A percentile compares a stretch with the other conserved stretches of the same genome.
Conservation (phyloP, 164 flowering plant species). For the Platanus orientalis region DNA sequence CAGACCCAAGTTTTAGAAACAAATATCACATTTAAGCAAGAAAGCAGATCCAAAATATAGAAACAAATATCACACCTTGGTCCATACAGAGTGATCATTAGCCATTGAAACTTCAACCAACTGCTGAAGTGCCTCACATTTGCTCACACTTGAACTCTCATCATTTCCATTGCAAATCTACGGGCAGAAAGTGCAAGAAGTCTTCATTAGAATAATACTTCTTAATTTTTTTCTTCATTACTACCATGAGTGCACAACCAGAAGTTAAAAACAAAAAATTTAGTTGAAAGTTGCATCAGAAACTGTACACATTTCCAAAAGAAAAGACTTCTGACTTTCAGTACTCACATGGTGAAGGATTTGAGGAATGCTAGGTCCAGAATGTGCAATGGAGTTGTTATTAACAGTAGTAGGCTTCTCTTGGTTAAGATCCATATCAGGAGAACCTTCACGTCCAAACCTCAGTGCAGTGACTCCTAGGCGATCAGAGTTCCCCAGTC, state of each 20-base stretch:
- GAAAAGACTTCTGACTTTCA: background rate
- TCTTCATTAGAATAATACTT: background rate
- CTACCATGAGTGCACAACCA: background rate
- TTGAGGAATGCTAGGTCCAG: constrained; percentile 88
- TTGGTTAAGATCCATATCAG: constrained; percentile 31
- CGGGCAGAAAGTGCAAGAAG: background rate
- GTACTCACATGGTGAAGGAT: constrained; percentile 77
- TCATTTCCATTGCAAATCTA: constrained; percentile 76
- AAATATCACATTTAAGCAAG: background rate
- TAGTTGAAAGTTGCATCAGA: background rate
- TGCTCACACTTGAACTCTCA: constrained; percentile 51
- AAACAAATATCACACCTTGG: constrained; percentile 43
- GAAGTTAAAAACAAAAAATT: background rate
- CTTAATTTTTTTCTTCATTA: background rate
- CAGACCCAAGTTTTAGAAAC: no score
- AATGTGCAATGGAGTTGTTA: constrained; percentile 38
- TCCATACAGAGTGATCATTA: constrained; percentile 77
- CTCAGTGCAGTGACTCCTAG: constrained; percentile 20
- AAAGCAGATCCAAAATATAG: background rate
- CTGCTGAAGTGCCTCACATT: constrained; percentile 77
- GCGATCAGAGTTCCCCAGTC: constrained; percentile 41
- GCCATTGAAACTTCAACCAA: constrained; percentile 62
- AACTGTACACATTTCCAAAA: background rate
- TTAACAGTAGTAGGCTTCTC: constrained; percentile 32
- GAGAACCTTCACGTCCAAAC: constrained; percentile 28